Conservation (phyloP, 192 early-diverging fungal species). For the Funneliformis mosseae region DNA sequence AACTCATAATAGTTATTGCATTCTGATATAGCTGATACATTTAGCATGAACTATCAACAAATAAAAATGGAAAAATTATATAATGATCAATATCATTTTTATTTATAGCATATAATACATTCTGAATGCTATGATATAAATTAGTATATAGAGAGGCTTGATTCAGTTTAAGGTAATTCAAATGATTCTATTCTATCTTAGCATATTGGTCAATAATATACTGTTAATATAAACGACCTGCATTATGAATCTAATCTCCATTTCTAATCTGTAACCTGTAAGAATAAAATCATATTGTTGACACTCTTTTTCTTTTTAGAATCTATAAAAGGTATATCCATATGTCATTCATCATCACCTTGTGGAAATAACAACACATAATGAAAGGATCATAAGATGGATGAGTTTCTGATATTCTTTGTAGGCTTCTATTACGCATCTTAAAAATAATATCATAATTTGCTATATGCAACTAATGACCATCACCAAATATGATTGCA, state of each 20-base stretch:
- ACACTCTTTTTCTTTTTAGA: not conserved
- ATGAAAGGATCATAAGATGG: constrained; percentile 28
- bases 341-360: constrained; percentile 36
- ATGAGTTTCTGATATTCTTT: constrained; percentile 27
- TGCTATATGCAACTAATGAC: not conserved
- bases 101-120: not conserved
- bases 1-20: constrained; percentile 36
- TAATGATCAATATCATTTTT: not conserved
- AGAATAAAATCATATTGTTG: constrained; percentile 23
- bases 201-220: constrained; percentile 39
- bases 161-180: constrained; percentile 20
- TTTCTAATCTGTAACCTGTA: constrained; percentile 32
- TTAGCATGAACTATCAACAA: constrained; percentile 32
- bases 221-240: constrained; percentile 34
- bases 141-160: constrained; percentile 16
- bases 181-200: constrained; percentile 34
- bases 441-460: constrained; percentile 34
- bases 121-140: constrained; percentile 13
- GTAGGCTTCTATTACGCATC: constrained; percentile 15
- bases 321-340: not conserved
- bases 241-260: constrained; percentile 22
- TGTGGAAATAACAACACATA: constrained; percentile 32
- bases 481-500: constrained; percentile 27
- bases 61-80: constrained; percentile 37
- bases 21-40: constrained; percentile 38